Evolutionary conservation across 805 yeast genomes (phyloP).

Genomic region (Metschnikowia anglica): DNA sequence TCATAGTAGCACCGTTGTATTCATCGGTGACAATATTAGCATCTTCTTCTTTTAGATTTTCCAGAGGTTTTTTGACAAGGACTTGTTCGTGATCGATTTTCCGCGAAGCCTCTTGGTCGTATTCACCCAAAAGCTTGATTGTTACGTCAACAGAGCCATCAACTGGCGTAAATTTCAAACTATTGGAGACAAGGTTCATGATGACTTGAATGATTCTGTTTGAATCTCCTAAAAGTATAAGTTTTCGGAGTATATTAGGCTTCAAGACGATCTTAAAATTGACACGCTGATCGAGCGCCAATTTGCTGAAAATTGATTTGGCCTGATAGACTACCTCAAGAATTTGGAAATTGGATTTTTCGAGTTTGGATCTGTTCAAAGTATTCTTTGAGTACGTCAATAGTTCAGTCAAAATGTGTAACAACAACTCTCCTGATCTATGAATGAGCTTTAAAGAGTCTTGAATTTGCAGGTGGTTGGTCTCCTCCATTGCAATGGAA

Average conservation of each 20-base stretch:
- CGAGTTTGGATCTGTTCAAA: slow-evolving; percentile 76
- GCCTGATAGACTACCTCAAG: slow-evolving; percentile 83
- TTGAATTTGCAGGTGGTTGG: slow-evolving; percentile 63
- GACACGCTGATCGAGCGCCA: slow-evolving; percentile 76
- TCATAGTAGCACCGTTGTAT: background rate
- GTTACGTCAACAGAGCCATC: slow-evolving; percentile 75
- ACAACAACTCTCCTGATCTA: slow-evolving; percentile 84
- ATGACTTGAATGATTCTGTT: slow-evolving; percentile 88
- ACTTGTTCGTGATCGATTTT: slow-evolving; percentile 16
- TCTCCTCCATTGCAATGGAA: slow-evolving; percentile 87
- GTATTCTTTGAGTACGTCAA: slow-evolving; percentile 92
- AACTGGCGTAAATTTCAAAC: slow-evolving; percentile 88
- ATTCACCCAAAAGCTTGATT: slow-evolving; percentile 66
- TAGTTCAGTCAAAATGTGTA: slow-evolving; percentile 87
- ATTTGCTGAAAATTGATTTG: slow-evolving; percentile 77
- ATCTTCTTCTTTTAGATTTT: background rate
- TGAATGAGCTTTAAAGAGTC: slow-evolving; percentile 78
- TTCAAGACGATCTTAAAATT: slow-evolving; percentile 57
- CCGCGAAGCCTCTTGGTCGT: slow-evolving; percentile 40
- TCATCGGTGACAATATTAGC: background rate
- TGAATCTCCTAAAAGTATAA: slow-evolving; percentile 81
- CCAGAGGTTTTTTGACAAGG: slow-evolving; percentile 10
- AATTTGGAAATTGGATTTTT: slow-evolving; percentile 76
- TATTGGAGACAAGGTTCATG: slow-evolving; percentile 88
- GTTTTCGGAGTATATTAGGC: slow-evolving; percentile 59